These are phyloP conservation scores for Bonia amplexicaulis DNA, from an alignment of 176 grass and related monocot genomes.

Conservation along the genomic window DNA sequence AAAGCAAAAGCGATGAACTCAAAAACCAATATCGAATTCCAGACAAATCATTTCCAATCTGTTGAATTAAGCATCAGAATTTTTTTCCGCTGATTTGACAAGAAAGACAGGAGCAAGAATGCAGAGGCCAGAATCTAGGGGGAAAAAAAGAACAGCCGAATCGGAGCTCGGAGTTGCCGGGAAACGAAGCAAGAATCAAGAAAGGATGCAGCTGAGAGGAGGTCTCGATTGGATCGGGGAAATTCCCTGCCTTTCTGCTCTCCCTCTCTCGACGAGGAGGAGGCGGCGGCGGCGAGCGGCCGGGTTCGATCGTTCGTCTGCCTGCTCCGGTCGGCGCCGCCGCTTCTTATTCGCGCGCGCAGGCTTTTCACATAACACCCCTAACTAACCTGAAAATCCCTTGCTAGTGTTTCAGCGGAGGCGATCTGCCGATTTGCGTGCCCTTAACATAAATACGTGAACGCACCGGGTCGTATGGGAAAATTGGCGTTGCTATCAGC, in stretches of 20 bases:
- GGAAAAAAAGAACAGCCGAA: not conserved
- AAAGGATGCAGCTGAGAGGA: not conserved
- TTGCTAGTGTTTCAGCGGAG: not conserved
- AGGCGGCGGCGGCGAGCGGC: not conserved
- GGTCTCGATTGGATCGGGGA: not conserved
- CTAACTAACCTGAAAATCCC: not conserved
- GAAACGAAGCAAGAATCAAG: not conserved
- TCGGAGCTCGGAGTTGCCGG: not conserved
- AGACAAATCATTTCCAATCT: not conserved
- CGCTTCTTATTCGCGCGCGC: not conserved
- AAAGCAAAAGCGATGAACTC: not conserved
- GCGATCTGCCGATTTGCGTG: no score
- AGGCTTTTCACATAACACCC: not conserved
- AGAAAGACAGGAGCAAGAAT: not conserved
- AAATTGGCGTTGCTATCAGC: not conserved
- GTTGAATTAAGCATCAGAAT: not conserved
- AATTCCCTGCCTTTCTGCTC: not conserved
- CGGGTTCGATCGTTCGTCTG: not conserved
- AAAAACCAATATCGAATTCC: not conserved
- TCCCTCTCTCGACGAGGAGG: not conserved
- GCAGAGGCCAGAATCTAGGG: not conserved
- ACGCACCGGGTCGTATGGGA: not conserved
- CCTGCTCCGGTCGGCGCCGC: not conserved
- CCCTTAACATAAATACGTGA: not conserved
- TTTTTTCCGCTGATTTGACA: not conserved